Conservation (phyloP, 495 filamentous ascomycete genomes). For the Aspergillus hancockii region DNA sequence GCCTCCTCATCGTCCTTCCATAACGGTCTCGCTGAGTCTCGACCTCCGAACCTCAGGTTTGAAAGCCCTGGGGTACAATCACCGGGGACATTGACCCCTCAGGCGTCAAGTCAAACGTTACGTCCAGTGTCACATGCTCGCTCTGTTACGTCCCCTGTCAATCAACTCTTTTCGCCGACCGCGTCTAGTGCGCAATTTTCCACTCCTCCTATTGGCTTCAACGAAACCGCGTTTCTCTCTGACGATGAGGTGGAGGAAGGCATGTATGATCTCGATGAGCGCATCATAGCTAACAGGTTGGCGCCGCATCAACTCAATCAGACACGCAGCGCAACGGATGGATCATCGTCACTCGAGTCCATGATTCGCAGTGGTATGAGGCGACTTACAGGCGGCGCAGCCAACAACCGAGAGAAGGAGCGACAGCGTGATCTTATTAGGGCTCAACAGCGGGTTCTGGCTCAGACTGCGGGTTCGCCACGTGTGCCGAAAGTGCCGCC, state of each 20-base stretch:
- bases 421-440: slow-evolving; percentile 59
- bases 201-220: slow-evolving; percentile 30
- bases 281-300: slow-evolving; percentile 47
- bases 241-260: slow-evolving; percentile 55
- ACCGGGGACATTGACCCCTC: slow-evolving; percentile 31
- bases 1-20: slow-evolving; percentile 80
- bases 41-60: slow-evolving; percentile 54
- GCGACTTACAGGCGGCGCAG: slow-evolving; percentile 63
- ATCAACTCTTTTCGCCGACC: slow-evolving; percentile 52
- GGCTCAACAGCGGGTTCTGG: slow-evolving; percentile 49
- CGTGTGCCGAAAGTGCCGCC: slow-evolving; percentile 66
- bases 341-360: slow-evolving; percentile 65
- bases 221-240: slow-evolving; percentile 56
- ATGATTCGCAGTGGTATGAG: slow-evolving; percentile 69
- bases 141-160: slow-evolving; percentile 70
- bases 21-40: slow-evolving; percentile 77
- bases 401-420: slow-evolving; percentile 56
- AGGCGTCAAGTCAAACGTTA: slow-evolving; percentile 27
- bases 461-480: slow-evolving; percentile 49
- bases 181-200: slow-evolving; percentile 26
- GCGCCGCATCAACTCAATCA: slow-evolving; percentile 52
- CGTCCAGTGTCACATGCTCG: slow-evolving; percentile 66
- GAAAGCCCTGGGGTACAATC: slow-evolving; percentile 65
- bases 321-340: slow-evolving; percentile 42
- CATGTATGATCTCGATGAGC: slow-evolving; percentile 49